These are phyloP conservation scores for Coemansia guatemalensis DNA, from an alignment of 192 early-diverging fungal species.

Conservation along the genomic window DNA sequence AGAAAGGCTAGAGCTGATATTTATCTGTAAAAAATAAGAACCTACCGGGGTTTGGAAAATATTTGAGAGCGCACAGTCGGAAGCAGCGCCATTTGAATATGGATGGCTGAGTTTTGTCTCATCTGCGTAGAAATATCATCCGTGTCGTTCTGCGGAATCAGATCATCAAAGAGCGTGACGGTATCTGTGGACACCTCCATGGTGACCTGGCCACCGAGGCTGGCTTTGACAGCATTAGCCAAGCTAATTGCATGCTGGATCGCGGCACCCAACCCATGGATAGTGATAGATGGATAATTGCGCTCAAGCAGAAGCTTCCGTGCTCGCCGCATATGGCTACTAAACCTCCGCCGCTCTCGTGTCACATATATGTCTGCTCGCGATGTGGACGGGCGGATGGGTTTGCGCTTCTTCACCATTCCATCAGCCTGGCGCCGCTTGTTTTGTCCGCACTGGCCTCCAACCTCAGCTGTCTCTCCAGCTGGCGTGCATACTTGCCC, in stretches of 20 bases:
- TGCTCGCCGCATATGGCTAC: conserved; percentile 60
- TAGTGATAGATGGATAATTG: conserved; percentile 60
- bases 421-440: conserved; percentile 8
- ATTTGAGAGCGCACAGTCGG: conserved; percentile 7
- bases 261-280: conserved; percentile 80
- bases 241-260: conserved; percentile 67
- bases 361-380: conserved; percentile 82
- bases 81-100: conserved; percentile 59
- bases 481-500: not conserved
- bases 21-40: not conserved
- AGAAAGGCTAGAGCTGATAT: not conserved
- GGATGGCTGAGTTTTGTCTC: conserved; percentile 68
- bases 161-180: conserved; percentile 73
- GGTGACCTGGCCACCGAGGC: conserved; percentile 58
- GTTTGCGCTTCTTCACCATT: conserved; percentile 52
- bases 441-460: not conserved
- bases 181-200: conserved; percentile 68
- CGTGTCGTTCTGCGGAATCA: conserved; percentile 65
- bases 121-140: conserved; percentile 58
- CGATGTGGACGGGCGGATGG: conserved; percentile 62
- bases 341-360: conserved; percentile 59
- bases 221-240: conserved; percentile 61
- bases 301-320: conserved; percentile 66
- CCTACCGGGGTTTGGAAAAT: conserved; percentile 1
- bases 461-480: not conserved